A percentile compares a stretch with the other conserved stretches of the same genome.
Evolutionary conservation across 1,139 yeast species (phyloP).

Genomic region (Yamadazyma blattariae): DNA sequence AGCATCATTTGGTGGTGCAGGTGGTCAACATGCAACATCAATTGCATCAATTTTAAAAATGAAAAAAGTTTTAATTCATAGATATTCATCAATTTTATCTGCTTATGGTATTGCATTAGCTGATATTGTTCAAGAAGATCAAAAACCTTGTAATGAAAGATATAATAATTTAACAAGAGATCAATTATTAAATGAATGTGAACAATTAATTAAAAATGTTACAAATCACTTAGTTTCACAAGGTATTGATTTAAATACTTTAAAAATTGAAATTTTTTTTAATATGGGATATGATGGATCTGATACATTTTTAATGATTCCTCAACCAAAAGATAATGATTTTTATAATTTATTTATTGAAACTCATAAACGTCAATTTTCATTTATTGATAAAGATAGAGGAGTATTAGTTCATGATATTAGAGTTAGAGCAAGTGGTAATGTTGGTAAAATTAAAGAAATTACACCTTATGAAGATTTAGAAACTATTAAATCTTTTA

Average conservation of each 20-base stretch:
- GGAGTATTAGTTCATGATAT: slow-evolving; percentile 23
- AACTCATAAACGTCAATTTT: slow-evolving; percentile 64
- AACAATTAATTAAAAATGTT: slow-evolving; percentile 4
- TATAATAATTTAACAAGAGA: slow-evolving; percentile 8
- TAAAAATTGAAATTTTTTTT: slow-evolving; percentile 7
- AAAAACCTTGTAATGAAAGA: slow-evolving; percentile 14
- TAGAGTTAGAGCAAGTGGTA: slow-evolving; percentile 14
- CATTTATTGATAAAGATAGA: slow-evolving; percentile 56
- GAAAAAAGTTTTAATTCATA: slow-evolving; percentile 16
- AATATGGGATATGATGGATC: slow-evolving; percentile 21
- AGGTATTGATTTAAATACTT: slow-evolving; percentile 6
- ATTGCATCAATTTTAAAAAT: slow-evolving; percentile 18
- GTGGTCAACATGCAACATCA: slow-evolving; percentile 20
- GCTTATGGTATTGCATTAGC: slow-evolving; percentile 21
- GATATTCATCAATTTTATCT: slow-evolving; percentile 19
- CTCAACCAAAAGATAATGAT: slow-evolving; percentile 17
- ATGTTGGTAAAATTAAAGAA: slow-evolving; percentile 7
- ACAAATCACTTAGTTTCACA: slow-evolving; percentile 7
- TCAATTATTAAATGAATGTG: slow-evolving; percentile 7
- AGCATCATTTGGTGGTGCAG: slow-evolving; percentile 22
- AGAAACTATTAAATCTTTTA: not conserved
- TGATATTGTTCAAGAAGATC: slow-evolving; percentile 18
- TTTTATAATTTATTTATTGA: slow-evolving; percentile 39
- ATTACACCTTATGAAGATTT: slow-evolving; percentile 9
- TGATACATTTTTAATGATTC: slow-evolving; percentile 17